Base-by-base conservation (phyloP, 352 stramenopile genomes). In the Globisporangium canariense region DNA sequence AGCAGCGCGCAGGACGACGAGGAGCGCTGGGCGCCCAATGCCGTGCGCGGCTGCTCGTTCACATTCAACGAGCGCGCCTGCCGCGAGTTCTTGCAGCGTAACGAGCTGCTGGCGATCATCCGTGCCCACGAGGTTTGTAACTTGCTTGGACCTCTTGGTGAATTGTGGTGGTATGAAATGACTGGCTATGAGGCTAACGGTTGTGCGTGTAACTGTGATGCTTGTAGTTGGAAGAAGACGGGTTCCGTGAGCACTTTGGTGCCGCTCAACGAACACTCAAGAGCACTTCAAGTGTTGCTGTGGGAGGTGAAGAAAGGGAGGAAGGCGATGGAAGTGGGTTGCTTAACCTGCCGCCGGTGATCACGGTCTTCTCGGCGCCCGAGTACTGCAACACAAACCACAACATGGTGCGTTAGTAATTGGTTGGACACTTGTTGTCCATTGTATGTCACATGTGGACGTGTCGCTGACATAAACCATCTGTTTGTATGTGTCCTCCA, bases 331-430 rank as follows among this genome's bases (percentile, higher is more conserved):
- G 0, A 47, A 61, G 20, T 64, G 40, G 1, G 64, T 70, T 41
- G 13, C 32, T 79, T 9, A 45, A 60, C 34, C 56, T 92, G 20
- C 79, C 83, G 14, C 77, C 80, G 0, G 74, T 93, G 55, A 77
- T 93, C 38, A 94, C 86, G 0, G 83, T 94, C 10, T 94, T 94
- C 66, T 94, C 86, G 1, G 86, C 86, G 14, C 84, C 86, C 25
- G 80, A 93, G 65, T 94, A 94, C 63, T 94, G 86, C 70, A 90
- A 91, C 62, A 90, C 78, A 18, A 91, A 93, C 59, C 67, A 86
- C 62, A 94, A 94, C 53, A 85, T 90, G 69, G 66, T 72, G 36
- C 16, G 50, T 40, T 3, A 28, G 4, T 25, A 11, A 14, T 46
- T 30, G 60, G 16, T 18, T 7, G 8, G 5, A 43, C 5, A 14